Conservation (phyloP, 495 filamentous ascomycete genomes). For the Viridothelium virens region DNA sequence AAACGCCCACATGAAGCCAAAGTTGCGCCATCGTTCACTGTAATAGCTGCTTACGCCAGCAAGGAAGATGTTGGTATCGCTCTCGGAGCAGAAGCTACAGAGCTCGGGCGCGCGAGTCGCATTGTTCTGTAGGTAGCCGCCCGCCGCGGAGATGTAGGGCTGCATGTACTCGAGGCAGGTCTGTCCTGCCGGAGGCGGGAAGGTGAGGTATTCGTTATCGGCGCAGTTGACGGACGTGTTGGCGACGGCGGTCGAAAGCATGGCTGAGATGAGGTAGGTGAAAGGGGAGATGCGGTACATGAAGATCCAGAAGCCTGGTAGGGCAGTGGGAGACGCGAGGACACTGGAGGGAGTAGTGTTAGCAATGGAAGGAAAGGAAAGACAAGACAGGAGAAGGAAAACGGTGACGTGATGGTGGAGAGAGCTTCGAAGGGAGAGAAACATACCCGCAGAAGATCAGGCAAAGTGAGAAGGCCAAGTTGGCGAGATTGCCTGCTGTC, state of each 20-base stretch:
- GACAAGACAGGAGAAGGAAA: not conserved
- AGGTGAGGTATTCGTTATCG: constrained; percentile 34
- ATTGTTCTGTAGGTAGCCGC: constrained; percentile 24
- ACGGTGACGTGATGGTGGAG: not conserved
- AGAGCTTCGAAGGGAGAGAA: not conserved
- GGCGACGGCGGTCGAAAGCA: constrained; percentile 36
- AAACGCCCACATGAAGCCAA: constrained; percentile 45
- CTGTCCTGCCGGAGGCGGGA: constrained; percentile 28
- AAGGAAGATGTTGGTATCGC: constrained; percentile 35
- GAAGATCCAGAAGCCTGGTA: constrained; percentile 42
- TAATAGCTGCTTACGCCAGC: constrained; percentile 27
- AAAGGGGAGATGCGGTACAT: constrained; percentile 40
- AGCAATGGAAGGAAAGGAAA: not conserved
- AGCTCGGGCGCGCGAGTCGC: constrained; percentile 22
- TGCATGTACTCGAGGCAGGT: constrained; percentile 35
- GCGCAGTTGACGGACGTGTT: constrained; percentile 34
- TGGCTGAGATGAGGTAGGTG: constrained; percentile 36
- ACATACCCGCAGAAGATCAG: constrained; percentile 44
- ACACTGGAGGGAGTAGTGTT: constrained; percentile 32
- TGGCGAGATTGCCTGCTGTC: constrained; percentile 54
- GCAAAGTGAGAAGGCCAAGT: constrained; percentile 54
- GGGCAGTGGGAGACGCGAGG: constrained; percentile 27
- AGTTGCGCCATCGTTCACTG: constrained; percentile 36
- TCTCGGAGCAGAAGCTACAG: constrained; percentile 34
- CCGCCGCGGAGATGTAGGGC: constrained; percentile 21